These are phyloP conservation scores for Fusarium subglutinans DNA, from an alignment of 2,329 filamentous ascomycete species.

Conservation along the genomic window DNA sequence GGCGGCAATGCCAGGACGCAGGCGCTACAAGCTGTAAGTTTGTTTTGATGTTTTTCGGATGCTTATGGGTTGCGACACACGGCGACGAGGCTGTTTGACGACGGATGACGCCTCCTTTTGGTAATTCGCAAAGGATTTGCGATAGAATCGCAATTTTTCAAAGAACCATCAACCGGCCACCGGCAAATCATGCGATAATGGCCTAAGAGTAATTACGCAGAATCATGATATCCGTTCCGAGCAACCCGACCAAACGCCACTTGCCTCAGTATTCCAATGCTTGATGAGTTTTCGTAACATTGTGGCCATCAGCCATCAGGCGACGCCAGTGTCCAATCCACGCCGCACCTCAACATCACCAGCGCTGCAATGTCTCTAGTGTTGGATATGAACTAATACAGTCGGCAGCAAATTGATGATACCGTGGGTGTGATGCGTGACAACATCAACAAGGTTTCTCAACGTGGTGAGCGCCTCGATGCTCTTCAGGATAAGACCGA, in stretches of 20 bases:
- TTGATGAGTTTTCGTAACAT: background rate
- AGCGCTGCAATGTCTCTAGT: background rate
- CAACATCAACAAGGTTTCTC: slow-evolving; percentile 96
- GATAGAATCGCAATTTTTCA: background rate
- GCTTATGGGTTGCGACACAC: slow-evolving; percentile 29
- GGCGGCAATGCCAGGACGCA: slow-evolving; percentile 63
- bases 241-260: background rate
- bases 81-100: slow-evolving; percentile 9
- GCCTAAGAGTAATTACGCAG: background rate
- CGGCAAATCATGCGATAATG: background rate
- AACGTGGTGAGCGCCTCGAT: slow-evolving; percentile 90
- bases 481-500: slow-evolving; percentile 93
- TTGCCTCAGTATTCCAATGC: background rate
- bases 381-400: slow-evolving; percentile 22
- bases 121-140: background rate
- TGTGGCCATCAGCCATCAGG: background rate
- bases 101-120: slow-evolving; percentile 17
- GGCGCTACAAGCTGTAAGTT: slow-evolving; percentile 84
- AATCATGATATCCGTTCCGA: background rate
- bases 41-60: slow-evolving; percentile 9
- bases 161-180: background rate
- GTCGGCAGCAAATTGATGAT: slow-evolving; percentile 89
- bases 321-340: background rate
- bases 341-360: background rate
- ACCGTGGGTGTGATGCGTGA: slow-evolving; percentile 95